Evolutionary conservation across 2,329 filamentous ascomycete genomes (phyloP), one percentile per base, ranked within the genome.

Genomic region (Neonectria punicea): DNA sequence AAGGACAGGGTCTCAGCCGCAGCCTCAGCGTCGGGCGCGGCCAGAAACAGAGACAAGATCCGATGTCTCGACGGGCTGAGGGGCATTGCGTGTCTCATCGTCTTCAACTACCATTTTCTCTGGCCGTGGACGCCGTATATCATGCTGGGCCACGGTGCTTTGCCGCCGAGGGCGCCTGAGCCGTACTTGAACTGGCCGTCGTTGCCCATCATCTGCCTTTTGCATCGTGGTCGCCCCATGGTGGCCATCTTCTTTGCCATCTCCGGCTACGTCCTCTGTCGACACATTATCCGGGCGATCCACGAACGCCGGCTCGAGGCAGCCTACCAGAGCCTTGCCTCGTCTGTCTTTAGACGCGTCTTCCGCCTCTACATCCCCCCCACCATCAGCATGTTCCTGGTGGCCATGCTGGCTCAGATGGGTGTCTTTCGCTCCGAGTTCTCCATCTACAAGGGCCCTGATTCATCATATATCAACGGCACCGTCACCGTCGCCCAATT

Each of bases 161-260:
- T 75, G n/a, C 77, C 76, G 1, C 79, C 79, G 1, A 72, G 74
- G 28, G 72, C 79, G 1, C 75, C 78, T 1, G 78, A 79, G 66
- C 77, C 79, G 0, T 76, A 79, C 68, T 69, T 61, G 43, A 70
- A 70, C 16, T 77, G 72, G 74, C 66, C 72, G 4, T 76, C 77
- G 7, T 59, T 81, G 51, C 80, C 80, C n/a, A 81, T 82, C 59
- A 50, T 82, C 32, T 81, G 79, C 51, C 76, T 82, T 3, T 53
- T 81, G 65, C 78, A 81, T 58, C 77, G 79, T 43, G 80, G 80
- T 4, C 75, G 78, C 5, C 75, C 80, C 11, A 82, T 82, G 80
- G 80, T 82, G 5, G 78, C 80, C 57, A 80, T 82, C 43, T 82
- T 82, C 73, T 82, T 82, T 54, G 80, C 79, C 69, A 81, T 82